A percentile compares a stretch with the other conserved stretches of the same genome.
Conservation (phyloP, 352 stramenopile genomes). For the Phytopythium boreale region DNA sequence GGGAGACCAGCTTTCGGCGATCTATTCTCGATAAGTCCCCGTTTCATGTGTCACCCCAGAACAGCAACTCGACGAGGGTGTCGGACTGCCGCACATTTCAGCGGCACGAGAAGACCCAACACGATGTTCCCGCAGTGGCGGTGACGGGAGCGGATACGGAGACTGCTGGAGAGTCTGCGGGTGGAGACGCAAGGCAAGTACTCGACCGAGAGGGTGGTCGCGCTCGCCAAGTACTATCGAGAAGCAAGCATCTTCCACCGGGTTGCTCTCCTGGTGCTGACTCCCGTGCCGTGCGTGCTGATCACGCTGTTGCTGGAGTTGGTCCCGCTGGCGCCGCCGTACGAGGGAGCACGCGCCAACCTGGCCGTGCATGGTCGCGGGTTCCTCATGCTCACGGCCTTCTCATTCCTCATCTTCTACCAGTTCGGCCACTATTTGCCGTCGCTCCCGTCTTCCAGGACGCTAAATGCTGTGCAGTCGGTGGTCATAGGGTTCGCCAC, state of each 20-base stretch:
- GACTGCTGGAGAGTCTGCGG: neutral
- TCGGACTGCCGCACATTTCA: neutral
- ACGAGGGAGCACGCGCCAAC: slow-evolving; percentile 12
- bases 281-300: slow-evolving; percentile 14
- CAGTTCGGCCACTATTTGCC: slow-evolving; percentile 18
- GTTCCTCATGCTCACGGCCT: slow-evolving; percentile 11
- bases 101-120: neutral
- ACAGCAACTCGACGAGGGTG: too few relatives aligned
- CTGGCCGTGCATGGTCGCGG: slow-evolving; percentile 13
- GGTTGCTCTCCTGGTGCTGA: slow-evolving; percentile 8
- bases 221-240: slow-evolving; percentile 11
- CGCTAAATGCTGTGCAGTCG: slow-evolving; percentile 5
- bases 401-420: slow-evolving; percentile 15
- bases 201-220: slow-evolving; percentile 10
- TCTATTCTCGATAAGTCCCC: too few relatives aligned
- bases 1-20: too few relatives aligned
- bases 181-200: slow-evolving; percentile 20
- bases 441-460: slow-evolving; percentile 9
- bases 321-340: slow-evolving; percentile 10
- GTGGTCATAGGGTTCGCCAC: slow-evolving; percentile 4
- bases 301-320: slow-evolving; percentile 17
- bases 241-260: slow-evolving; percentile 8
- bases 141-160: neutral
- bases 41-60: too few relatives aligned
- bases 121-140: neutral